Evolutionary conservation across 2,329 filamentous ascomycete genomes (phyloP).

Genomic region (Fonsecaea monophora): DNA sequence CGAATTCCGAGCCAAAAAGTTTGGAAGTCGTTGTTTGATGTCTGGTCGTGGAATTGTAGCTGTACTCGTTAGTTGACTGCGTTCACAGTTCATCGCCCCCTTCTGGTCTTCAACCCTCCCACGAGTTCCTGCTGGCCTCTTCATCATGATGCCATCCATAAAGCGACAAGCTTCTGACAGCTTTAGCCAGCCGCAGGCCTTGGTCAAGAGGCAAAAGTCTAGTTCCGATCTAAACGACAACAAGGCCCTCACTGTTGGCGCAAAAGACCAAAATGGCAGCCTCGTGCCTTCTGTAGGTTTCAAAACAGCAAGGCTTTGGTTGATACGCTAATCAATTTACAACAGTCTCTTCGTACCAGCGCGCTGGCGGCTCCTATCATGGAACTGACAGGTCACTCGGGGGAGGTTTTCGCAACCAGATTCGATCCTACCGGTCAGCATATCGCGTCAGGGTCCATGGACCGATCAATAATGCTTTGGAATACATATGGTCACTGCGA

Average conservation of each 20-base stretch:
- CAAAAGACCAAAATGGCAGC: conserved; percentile 61
- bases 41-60: conserved; percentile 28
- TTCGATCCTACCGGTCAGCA: conserved; percentile 88
- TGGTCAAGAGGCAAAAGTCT: conserved; percentile 88
- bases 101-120: conserved; percentile 14
- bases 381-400: conserved; percentile 80
- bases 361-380: conserved; percentile 88
- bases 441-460: conserved; percentile 95
- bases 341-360: conserved; percentile 78
- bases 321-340: conserved; percentile 33
- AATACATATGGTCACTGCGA: conserved; percentile 89
- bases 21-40: conserved; percentile 28
- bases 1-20: conserved; percentile 24
- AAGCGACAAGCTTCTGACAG: conserved; percentile 89
- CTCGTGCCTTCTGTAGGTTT: conserved; percentile 70
- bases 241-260: conserved; percentile 64
- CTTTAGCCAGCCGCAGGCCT: conserved; percentile 77
- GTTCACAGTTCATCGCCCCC: conserved; percentile 30
- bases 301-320: conserved; percentile 8
- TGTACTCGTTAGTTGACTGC: conserved; percentile 10
- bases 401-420: conserved; percentile 87
- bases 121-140: conserved; percentile 3
- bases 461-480: conserved; percentile 96
- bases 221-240: conserved; percentile 62
- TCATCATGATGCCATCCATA: conserved; percentile 76